Evolutionary conservation across 345 rosid genomes (phyloP).

Genomic region (Sapria himalayana): DNA sequence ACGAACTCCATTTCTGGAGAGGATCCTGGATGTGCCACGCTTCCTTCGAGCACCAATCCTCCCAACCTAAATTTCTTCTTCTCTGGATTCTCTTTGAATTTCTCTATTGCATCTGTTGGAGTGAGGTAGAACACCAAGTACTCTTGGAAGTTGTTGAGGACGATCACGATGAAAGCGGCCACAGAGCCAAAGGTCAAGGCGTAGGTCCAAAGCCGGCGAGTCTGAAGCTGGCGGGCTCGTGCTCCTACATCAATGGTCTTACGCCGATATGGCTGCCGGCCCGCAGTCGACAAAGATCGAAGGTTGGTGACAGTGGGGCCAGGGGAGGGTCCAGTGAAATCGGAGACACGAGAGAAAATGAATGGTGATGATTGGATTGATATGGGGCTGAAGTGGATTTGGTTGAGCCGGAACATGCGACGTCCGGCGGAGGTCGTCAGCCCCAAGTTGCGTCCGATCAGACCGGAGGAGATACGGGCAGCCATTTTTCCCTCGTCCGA

Average conservation of each 20-base stretch:
- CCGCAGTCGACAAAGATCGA: slow-evolving; percentile 41
- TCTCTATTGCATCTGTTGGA: slow-evolving; percentile 69
- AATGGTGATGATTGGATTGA: slow-evolving; percentile 11
- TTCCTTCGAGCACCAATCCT: slow-evolving; percentile 84
- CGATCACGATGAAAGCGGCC: slow-evolving; percentile 75
- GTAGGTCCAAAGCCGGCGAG: slow-evolving; percentile 79
- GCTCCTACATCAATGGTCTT: slow-evolving; percentile 61
- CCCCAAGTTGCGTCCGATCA: no score
- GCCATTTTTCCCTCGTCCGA: no score
- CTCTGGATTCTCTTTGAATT: slow-evolving; percentile 38
- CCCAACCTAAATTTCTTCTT: slow-evolving; percentile 65
- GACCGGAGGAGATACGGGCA: no score
- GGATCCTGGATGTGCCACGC: slow-evolving; percentile 53
- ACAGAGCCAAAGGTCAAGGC: slow-evolving; percentile 71
- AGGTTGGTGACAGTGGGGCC: slow-evolving; percentile 10
- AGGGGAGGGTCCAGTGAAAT: slow-evolving; percentile 9
- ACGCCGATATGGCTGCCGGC: slow-evolving; percentile 36
- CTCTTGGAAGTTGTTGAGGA: slow-evolving; percentile 67
- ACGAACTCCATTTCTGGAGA: slow-evolving; percentile 75
- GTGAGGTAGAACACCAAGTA: slow-evolving; percentile 78
- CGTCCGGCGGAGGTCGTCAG: no score
- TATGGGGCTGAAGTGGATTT: no score
- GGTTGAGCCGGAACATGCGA: no score
- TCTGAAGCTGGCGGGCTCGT: slow-evolving; percentile 76
- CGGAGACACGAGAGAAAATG: slow-evolving; percentile 11